Conservation (phyloP, 257 asterid species). For the Plantago elongata region DNA sequence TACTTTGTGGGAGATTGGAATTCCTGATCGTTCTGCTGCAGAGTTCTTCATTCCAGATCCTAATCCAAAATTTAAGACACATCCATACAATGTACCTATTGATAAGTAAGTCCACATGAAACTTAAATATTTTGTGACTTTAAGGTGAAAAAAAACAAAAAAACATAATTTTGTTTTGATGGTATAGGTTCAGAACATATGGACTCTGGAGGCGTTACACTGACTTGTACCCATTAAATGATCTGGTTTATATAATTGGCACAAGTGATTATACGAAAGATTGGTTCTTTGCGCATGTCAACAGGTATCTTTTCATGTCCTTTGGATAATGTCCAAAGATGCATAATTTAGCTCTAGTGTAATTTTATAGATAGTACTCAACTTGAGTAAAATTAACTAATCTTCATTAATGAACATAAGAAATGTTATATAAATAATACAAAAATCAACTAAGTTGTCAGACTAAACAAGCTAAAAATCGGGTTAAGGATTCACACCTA, state of each 20-base stretch:
- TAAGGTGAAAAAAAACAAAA: not conserved
- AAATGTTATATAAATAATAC: no score
- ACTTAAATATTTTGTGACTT: not conserved
- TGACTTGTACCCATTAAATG: constrained; percentile 32
- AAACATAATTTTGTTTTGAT: not conserved
- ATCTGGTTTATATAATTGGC: constrained; percentile 45
- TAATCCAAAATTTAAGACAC: constrained; percentile 25
- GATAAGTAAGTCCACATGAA: constrained; percentile 26
- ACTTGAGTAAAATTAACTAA: no score
- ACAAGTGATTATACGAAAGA: constrained; percentile 37
- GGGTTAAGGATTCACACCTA: no score
- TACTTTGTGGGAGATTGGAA: constrained; percentile 75
- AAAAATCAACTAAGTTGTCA: no score
- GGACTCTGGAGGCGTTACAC: constrained; percentile 54
- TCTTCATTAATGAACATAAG: no score
- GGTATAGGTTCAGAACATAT: constrained; percentile 47
- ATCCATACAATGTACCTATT: constrained; percentile 10
- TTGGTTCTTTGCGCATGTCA: constrained; percentile 64
- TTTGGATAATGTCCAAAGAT: no score
- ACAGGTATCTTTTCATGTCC: constrained; percentile 26
- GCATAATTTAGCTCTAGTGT: no score
- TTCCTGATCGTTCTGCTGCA: constrained; percentile 57
- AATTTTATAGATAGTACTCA: no score
- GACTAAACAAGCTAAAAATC: no score
- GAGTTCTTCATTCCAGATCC: constrained; percentile 61